Percentiles rank a stretch among this genome's conserved stretches.
Evolutionary conservation across 2,329 filamentous ascomycete species (phyloP).

Genomic region (Zasmidium cellare): DNA sequence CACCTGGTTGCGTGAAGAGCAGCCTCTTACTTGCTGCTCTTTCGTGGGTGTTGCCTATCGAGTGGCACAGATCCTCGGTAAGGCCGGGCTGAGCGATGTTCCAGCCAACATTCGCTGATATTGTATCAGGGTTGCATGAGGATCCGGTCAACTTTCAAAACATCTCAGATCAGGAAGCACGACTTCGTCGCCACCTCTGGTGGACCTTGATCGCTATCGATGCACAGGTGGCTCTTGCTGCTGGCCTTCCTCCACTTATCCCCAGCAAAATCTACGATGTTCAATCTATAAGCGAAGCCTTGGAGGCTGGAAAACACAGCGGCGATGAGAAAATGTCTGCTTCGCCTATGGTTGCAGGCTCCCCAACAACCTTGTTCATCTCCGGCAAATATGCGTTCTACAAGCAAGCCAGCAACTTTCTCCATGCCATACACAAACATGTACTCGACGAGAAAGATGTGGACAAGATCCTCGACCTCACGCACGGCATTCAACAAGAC

Average conservation of each 20-base stretch:
- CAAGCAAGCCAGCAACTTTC: constrained; percentile 15
- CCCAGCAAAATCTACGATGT: constrained; percentile 50
- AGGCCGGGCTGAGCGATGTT: too few relatives aligned
- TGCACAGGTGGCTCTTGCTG: constrained; percentile 50
- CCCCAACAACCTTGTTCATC: constrained; percentile 41
- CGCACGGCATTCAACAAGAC: constrained; percentile 10
- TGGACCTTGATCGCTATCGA: constrained; percentile 52
- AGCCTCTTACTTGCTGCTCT: constrained; percentile 48
- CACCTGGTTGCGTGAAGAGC: constrained; percentile 46
- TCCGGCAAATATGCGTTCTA: constrained; percentile 18
- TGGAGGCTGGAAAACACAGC: constrained; percentile 18
- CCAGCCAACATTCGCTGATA: too few relatives aligned
- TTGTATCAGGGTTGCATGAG: constrained; percentile 14
- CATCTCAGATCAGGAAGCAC: constrained; percentile 44
- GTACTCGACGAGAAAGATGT: constrained; percentile 12
- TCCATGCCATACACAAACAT: constrained; percentile 19
- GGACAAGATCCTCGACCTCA: constrained; percentile 16
- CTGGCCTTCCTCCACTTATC: constrained; percentile 47
- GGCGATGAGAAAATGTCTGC: too few relatives aligned
- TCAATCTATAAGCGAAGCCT: constrained; percentile 37
- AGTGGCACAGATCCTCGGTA: constrained; percentile 48
- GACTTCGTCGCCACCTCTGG: constrained; percentile 47
- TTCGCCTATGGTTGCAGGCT: constrained; percentile 21
- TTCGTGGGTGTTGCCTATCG: constrained; percentile 49
- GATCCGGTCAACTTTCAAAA: constrained; percentile 48